These are phyloP conservation scores for Crithidia mellificae DNA, from an alignment of 208 protist species.

Conservation along the genomic window DNA sequence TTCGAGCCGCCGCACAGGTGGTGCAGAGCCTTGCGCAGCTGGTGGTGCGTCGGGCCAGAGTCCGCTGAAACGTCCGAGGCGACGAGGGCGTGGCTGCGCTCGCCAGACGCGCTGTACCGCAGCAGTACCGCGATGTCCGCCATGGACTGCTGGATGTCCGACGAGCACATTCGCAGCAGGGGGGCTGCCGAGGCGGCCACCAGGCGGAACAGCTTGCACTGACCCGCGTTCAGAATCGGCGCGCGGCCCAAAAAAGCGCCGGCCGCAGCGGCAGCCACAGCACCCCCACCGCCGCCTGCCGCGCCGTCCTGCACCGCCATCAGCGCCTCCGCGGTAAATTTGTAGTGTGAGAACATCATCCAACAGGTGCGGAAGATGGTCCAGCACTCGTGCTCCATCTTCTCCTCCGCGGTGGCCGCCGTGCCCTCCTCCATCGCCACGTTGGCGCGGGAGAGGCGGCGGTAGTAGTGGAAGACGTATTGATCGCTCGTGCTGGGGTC, in stretches of 20 bases:
- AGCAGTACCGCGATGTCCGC: constrained; percentile 69
- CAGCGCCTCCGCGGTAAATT: constrained; percentile 62
- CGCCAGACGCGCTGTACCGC: constrained; percentile 41
- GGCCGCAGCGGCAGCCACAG: background rate
- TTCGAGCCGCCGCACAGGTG: constrained; percentile 29
- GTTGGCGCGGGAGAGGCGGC: constrained; percentile 36
- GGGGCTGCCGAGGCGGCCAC: constrained; percentile 64
- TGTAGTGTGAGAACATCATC: constrained; percentile 83
- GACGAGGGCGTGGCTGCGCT: constrained; percentile 17
- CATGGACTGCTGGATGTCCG: constrained; percentile 74
- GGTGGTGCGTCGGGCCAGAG: constrained; percentile 17
- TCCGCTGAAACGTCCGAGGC: constrained; percentile 19
- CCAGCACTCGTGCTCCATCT: constrained; percentile 34
- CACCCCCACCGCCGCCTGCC: too few species aligned
- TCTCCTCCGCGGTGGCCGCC: constrained; percentile 21
- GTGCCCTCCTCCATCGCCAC: constrained; percentile 12
- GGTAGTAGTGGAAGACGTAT: constrained; percentile 60
- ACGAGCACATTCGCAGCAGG: constrained; percentile 80
- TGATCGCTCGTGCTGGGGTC: constrained; percentile 45
- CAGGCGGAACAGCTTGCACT: constrained; percentile 55
- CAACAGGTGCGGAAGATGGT: constrained; percentile 73
- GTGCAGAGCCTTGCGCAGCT: constrained; percentile 22
- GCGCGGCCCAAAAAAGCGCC: constrained; percentile 2
- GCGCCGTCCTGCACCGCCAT: constrained; percentile 20
- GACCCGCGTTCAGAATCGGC: constrained; percentile 32